Conservation (phyloP, 345 rosid genomes). For the Aquilaria sinensis region DNA sequence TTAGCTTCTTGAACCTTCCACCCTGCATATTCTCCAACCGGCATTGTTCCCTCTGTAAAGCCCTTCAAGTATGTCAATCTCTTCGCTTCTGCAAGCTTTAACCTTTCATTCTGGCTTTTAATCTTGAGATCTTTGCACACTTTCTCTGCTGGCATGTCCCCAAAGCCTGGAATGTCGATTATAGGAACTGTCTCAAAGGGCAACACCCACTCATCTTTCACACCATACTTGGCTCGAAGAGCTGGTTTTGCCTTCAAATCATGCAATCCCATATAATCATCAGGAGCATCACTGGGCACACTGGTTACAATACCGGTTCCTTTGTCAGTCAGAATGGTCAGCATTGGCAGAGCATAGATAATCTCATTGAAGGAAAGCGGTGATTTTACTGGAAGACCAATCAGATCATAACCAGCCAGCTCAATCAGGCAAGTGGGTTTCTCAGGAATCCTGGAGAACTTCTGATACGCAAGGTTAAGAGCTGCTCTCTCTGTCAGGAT, state of each 20-base stretch:
- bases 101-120: conserved; percentile 89
- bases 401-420: conserved; percentile 76
- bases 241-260: conserved; percentile 82
- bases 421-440: conserved; percentile 74
- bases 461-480: conserved; percentile 85
- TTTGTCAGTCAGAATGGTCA: conserved; percentile 85
- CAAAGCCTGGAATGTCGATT: conserved; percentile 75
- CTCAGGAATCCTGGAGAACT: conserved; percentile 59
- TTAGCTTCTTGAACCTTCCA: conserved; percentile 77
- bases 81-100: conserved; percentile 87
- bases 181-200: conserved; percentile 74
- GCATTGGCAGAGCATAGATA: conserved; percentile 90
- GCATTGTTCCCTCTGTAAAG: conserved; percentile 78
- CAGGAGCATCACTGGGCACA: conserved; percentile 98
- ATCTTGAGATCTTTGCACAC: conserved; percentile 80
- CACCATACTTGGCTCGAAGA: conserved; percentile 60
- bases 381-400: conserved; percentile 77
- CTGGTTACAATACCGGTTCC: conserved; percentile 96
- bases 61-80: conserved; percentile 83
- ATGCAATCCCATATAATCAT: conserved; percentile 80
- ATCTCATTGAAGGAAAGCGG: conserved; percentile 62
- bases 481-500: conserved; percentile 75
- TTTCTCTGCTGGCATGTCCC: conserved; percentile 84
- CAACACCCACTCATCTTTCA: conserved; percentile 83
- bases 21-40: conserved; percentile 70